These are phyloP conservation scores for Strobilomyces echinocephalus DNA, from an alignment of 768 basidiomycete species.

Conservation along the genomic window DNA sequence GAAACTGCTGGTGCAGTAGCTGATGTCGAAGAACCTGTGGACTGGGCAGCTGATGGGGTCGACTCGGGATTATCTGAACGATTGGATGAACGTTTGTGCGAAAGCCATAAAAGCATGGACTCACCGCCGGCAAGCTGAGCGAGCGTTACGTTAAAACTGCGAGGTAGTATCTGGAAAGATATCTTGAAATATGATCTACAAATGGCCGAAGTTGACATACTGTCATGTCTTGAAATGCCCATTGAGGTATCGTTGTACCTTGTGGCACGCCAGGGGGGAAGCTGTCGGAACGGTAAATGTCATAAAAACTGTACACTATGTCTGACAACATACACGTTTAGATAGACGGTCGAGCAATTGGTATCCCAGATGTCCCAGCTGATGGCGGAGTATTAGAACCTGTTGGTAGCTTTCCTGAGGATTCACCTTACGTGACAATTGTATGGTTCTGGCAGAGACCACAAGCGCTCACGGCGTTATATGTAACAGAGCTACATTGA, in stretches of 20 bases:
- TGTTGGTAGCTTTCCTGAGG: background rate
- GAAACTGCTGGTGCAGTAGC: conserved; percentile 13
- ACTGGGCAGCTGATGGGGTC: conserved; percentile 31
- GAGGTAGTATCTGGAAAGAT: conserved; percentile 26
- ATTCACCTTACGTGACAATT: conserved; percentile 31
- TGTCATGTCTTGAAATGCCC: conserved; percentile 57
- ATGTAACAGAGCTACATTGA: conserved; percentile 53
- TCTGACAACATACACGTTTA: conserved; percentile 18
- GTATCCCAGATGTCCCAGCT: conserved; percentile 52
- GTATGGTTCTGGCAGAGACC: conserved; percentile 48
- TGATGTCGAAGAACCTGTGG: conserved; percentile 20
- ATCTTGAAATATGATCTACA: background rate
- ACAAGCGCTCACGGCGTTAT: conserved; percentile 54
- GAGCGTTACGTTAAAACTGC: conserved; percentile 36
- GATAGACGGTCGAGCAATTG: conserved; percentile 41
- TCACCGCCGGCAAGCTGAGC: conserved; percentile 33
- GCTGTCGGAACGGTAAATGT: conserved; percentile 24
- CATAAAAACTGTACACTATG: background rate
- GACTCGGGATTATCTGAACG: conserved; percentile 40
- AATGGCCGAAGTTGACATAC: conserved; percentile 23
- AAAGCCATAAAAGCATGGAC: background rate
- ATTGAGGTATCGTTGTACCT: conserved; percentile 50
- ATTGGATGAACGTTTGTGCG: background rate
- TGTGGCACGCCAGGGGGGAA: conserved; percentile 46
- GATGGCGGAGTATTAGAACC: conserved; percentile 1